These are phyloP conservation scores for Halophytophthora batemanensis DNA, from an alignment of 352 stramenopile species.

Conservation along the genomic window DNA sequence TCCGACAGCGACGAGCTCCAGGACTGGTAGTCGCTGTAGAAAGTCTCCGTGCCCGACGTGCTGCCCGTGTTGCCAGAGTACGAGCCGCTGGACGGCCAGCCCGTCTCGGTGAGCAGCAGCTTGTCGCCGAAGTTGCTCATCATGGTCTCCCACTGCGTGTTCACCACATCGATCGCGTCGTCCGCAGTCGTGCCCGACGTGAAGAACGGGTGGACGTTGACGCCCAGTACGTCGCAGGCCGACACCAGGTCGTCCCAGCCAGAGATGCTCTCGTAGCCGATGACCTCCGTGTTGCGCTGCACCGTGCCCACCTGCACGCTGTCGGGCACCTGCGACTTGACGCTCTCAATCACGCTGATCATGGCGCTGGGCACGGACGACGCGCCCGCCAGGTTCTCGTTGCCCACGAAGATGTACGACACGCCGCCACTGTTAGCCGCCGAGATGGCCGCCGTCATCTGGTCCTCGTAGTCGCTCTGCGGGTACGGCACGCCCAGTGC, in stretches of 20 bases:
- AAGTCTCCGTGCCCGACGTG: conserved; percentile 29
- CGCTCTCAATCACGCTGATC: conserved; percentile 44
- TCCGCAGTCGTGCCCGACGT: conserved; percentile 26
- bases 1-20: conserved; percentile 46
- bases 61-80: conserved; percentile 35
- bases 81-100: conserved; percentile 42
- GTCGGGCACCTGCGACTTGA: conserved; percentile 41
- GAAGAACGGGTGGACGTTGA: conserved; percentile 68
- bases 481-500: conserved; percentile 52
- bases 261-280: conserved; percentile 23
- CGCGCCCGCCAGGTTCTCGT: conserved; percentile 52
- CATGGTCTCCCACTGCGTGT: conserved; percentile 54
- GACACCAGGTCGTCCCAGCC: conserved; percentile 39
- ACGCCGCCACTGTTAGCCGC: conserved; percentile 44
- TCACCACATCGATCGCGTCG: conserved; percentile 40
- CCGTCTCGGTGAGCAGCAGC: conserved; percentile 51
- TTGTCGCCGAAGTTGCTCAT: conserved; percentile 41
- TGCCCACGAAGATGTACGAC: conserved; percentile 60
- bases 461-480: conserved; percentile 37
- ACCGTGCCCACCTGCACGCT: conserved; percentile 63
- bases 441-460: conserved; percentile 37
- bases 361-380: conserved; percentile 33
- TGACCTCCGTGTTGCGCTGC: conserved; percentile 62
- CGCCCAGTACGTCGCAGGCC: conserved; percentile 42
- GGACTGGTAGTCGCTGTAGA: conserved; percentile 60